Evolutionary conservation across 371 early-diverging fungal genomes (phyloP).

Genomic region (Entomophthora muscae): DNA sequence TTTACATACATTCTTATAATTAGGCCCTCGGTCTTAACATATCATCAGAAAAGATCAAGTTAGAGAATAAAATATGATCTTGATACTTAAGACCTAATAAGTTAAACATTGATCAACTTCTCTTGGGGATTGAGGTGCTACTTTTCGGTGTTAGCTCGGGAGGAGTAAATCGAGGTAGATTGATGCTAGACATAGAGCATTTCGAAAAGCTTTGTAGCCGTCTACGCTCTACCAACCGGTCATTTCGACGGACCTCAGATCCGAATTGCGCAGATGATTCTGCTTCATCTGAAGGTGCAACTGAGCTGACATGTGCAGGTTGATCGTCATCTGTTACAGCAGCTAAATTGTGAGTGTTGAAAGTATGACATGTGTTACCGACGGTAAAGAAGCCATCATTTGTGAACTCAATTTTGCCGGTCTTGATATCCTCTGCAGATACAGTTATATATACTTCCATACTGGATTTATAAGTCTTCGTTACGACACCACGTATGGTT

Average conservation of each 20-base stretch:
- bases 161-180: too few relatives aligned
- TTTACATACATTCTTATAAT: too few relatives aligned
- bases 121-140: too few relatives aligned
- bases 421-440: background rate
- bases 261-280: background rate
- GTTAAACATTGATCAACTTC: too few relatives aligned
- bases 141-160: too few relatives aligned
- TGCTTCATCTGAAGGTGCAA: background rate
- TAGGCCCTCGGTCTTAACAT: too few relatives aligned
- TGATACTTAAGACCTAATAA: too few relatives aligned
- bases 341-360: background rate
- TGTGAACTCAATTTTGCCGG: background rate
- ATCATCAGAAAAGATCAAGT: too few relatives aligned
- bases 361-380: background rate
- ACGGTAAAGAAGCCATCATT: conserved; percentile 10
- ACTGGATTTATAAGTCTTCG: conserved; percentile 26
- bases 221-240: background rate
- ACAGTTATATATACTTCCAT: conserved; percentile 30
- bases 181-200: too few relatives aligned
- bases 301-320: background rate
- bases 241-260: background rate
- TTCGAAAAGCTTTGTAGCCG: background rate
- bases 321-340: background rate
- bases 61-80: too few relatives aligned
- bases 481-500: conserved; percentile 28